Evolutionary conservation across 257 asterid species (phyloP).

Genomic region (Ilex aquifolium): DNA sequence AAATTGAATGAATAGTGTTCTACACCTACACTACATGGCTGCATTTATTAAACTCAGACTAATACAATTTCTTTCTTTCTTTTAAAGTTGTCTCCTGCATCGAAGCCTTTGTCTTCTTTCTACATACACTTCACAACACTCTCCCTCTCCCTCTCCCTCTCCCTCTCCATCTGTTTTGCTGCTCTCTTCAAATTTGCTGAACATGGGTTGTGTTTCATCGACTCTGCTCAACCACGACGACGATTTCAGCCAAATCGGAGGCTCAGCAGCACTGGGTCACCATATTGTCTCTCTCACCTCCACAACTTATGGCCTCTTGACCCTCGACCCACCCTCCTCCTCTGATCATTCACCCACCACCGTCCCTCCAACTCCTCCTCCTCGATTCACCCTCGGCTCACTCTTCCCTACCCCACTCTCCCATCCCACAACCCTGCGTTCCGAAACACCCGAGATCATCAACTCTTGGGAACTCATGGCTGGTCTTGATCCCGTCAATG

Average conservation of each 20-base stretch:
- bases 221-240: constrained; percentile 63
- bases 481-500: constrained; percentile 57
- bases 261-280: constrained; percentile 67
- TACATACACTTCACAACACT: neutral
- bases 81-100: too few relatives aligned
- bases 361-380: constrained; percentile 46
- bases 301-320: constrained; percentile 79
- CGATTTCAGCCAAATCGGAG: constrained; percentile 70
- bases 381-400: constrained; percentile 59
- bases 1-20: too few relatives aligned
- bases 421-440: constrained; percentile 39
- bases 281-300: constrained; percentile 97
- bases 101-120: constrained; percentile 1
- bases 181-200: too few relatives aligned
- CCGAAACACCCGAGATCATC: constrained; percentile 44
- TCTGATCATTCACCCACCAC: constrained; percentile 15
- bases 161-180: neutral
- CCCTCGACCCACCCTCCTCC: constrained; percentile 55
- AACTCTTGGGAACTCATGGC: constrained; percentile 93
- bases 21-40: too few relatives aligned
- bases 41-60: too few relatives aligned
- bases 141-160: neutral
- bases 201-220: constrained; percentile 93
- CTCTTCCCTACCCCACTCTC: constrained; percentile 52
- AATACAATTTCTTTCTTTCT: too few relatives aligned